Conservation (phyloP, 2,329 filamentous ascomycete genomes). For the Emericellopsis atlantica region DNA sequence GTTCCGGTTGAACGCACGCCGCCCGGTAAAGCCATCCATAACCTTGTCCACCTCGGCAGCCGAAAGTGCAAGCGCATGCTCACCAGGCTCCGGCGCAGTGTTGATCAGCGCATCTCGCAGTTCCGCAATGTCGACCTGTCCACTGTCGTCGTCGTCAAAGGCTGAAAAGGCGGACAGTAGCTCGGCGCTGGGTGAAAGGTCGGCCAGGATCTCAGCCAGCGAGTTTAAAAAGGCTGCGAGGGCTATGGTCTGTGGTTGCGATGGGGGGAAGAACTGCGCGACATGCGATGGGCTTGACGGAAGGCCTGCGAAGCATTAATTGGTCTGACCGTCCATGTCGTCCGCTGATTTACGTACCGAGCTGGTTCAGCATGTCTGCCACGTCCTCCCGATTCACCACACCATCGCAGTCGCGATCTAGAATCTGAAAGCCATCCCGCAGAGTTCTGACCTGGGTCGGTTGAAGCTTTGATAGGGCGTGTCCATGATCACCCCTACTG, state of each 20-base stretch:
- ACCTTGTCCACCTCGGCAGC: conserved; percentile 73
- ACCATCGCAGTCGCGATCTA: conserved; percentile 83
- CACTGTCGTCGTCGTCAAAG: conserved; percentile 91
- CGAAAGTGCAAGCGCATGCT: conserved; percentile 38
- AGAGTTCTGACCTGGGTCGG: conserved; percentile 75
- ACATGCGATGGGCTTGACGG: conserved; percentile 60
- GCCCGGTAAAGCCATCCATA: conserved; percentile 74
- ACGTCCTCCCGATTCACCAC: conserved; percentile 73
- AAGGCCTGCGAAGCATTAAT: conserved; percentile 41
- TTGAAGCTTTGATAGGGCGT: conserved; percentile 59
- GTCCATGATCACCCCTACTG: conserved; percentile 26
- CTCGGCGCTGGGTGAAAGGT: conserved; percentile 67
- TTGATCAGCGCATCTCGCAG: conserved; percentile 72
- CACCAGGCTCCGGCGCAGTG: conserved; percentile 66
- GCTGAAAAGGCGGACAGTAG: conserved; percentile 84
- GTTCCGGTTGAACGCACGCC: conserved; percentile 66
- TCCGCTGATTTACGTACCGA: conserved; percentile 39
- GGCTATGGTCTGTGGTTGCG: conserved; percentile 58
- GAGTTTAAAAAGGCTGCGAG: conserved; percentile 79
- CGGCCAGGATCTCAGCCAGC: conserved; percentile 60
- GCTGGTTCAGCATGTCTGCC: conserved; percentile 72
- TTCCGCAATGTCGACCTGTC: conserved; percentile 76
- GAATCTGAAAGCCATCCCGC: conserved; percentile 84
- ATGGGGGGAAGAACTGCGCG: conserved; percentile 71
- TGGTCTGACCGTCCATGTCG: background rate